These are phyloP conservation scores for Sugiyamaella qingdaonensis DNA, from an alignment of 805 yeast species.

Conservation along the genomic window DNA sequence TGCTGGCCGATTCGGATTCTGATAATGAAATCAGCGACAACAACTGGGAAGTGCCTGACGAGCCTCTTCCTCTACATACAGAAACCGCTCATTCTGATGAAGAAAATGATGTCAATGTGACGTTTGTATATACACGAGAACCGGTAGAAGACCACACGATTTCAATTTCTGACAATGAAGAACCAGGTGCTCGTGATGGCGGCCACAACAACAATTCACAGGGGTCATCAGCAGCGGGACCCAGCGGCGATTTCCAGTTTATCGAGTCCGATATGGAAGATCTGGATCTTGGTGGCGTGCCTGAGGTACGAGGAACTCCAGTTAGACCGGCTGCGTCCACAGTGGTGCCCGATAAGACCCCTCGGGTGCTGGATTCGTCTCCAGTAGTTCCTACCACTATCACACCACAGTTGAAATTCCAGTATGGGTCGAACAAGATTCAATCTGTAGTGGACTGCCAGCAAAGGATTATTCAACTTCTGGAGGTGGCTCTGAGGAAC, in stretches of 20 bases:
- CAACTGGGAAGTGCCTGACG: background rate
- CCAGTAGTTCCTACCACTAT: background rate
- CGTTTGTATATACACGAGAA: background rate
- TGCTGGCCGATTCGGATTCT: no score
- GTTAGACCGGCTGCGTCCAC: no score
- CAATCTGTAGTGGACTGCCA: background rate
- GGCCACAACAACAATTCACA: no score
- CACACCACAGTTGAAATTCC: background rate
- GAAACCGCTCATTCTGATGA: background rate
- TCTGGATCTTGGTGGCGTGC: no score
- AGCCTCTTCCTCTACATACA: background rate
- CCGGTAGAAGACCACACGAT: background rate
- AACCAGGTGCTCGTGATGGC: no score
- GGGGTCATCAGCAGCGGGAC: no score
- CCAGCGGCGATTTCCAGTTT: no score
- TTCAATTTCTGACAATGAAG: no score
- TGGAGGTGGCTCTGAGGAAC: background rate
- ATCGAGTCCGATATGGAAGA: no score
- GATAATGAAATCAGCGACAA: no score
- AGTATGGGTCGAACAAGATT: background rate
- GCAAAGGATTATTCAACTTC: background rate
- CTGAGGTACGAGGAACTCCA: no score
- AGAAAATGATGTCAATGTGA: background rate
- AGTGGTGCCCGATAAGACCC: background rate
- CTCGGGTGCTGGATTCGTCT: background rate